Evolutionary conservation across 371 early-diverging fungal species (phyloP).

Genomic region (Phascolomyces articulosus): DNA sequence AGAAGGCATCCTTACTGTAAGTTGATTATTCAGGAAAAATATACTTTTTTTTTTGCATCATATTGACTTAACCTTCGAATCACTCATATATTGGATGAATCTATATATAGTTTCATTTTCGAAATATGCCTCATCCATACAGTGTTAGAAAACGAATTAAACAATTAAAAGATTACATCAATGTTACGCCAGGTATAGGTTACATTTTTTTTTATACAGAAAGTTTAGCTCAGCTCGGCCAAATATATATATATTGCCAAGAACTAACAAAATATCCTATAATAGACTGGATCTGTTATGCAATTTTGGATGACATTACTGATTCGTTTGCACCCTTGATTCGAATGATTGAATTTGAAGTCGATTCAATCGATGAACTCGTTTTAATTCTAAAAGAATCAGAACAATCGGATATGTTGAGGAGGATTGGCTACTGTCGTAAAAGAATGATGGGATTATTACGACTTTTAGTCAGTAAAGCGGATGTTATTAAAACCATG

Average conservation of each 20-base stretch:
- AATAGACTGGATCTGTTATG: slow-evolving; percentile 89
- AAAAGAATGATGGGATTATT: slow-evolving; percentile 81
- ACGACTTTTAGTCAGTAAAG: slow-evolving; percentile 75
- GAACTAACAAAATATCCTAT: not conserved
- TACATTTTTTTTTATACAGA: not conserved
- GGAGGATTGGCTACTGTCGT: slow-evolving; percentile 84
- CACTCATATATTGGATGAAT: too few species aligned
- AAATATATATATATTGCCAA: not conserved
- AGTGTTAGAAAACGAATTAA: slow-evolving; percentile 80
- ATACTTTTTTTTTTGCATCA: not conserved
- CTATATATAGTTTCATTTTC: slow-evolving; percentile 79
- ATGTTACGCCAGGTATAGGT: slow-evolving; percentile 57
- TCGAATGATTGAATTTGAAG: slow-evolving; percentile 83
- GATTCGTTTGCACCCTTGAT: slow-evolving; percentile 85
- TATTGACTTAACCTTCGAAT: not conserved
- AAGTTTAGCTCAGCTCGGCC: too few species aligned
- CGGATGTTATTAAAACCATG: slow-evolving; percentile 80
- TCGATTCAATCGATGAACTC: slow-evolving; percentile 89
- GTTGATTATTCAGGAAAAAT: slow-evolving; percentile 6
- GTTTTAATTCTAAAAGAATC: slow-evolving; percentile 88
- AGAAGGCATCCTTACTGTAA: slow-evolving; percentile 82
- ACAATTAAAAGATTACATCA: slow-evolving; percentile 70
- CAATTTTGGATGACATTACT: slow-evolving; percentile 83
- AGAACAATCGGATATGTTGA: slow-evolving; percentile 87
- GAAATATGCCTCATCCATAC: slow-evolving; percentile 69